phyloP scores from a whole-genome alignment of 129 eudicot genomes.

The Heracleum sosnowskyi region DNA sequence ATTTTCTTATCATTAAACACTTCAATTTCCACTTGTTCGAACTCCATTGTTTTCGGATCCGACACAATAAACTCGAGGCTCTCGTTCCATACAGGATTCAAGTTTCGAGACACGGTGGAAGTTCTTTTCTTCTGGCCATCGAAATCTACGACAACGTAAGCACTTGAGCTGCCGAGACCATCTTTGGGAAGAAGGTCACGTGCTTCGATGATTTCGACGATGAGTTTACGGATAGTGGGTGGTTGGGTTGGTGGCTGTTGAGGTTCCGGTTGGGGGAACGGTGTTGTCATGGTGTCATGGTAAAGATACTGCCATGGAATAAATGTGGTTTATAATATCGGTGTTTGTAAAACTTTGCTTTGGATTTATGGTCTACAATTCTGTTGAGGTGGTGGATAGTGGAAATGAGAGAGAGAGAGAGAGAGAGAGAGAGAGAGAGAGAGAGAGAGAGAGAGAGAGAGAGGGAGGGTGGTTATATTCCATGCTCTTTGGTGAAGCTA shows the following conservation, averaged over 20 bases:
- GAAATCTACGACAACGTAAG: slow-evolving; percentile 85
- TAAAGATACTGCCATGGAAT: slow-evolving; percentile 5
- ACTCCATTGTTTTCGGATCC: slow-evolving; percentile 82
- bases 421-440: slow-evolving; percentile 14
- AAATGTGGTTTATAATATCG: background rate
- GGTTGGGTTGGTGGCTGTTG: slow-evolving; percentile 32
- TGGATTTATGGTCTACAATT: background rate
- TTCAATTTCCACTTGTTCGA: slow-evolving; percentile 68
- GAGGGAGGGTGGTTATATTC: slow-evolving; percentile 37
- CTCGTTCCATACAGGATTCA: slow-evolving; percentile 89
- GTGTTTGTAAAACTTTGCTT: no score
- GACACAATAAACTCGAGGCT: slow-evolving; percentile 57
- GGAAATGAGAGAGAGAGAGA: background rate
- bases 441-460: slow-evolving; percentile 15
- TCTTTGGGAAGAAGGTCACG: slow-evolving; percentile 92
- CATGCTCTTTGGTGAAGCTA: slow-evolving; percentile 59
- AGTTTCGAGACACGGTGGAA: slow-evolving; percentile 49
- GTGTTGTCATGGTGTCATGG: slow-evolving; percentile 34
- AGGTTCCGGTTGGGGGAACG: slow-evolving; percentile 30
- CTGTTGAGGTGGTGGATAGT: slow-evolving; percentile 13
- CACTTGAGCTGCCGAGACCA: slow-evolving; percentile 94
- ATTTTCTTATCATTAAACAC: slow-evolving; percentile 73
- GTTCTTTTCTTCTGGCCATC: slow-evolving; percentile 89
- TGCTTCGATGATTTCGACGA: slow-evolving; percentile 77
- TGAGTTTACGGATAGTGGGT: slow-evolving; percentile 47